Evolutionary conservation across 2,329 filamentous ascomycete genomes (phyloP), one percentile per base, ranked within the genome.

Genomic region (Sphaerulina vaccinii): DNA sequence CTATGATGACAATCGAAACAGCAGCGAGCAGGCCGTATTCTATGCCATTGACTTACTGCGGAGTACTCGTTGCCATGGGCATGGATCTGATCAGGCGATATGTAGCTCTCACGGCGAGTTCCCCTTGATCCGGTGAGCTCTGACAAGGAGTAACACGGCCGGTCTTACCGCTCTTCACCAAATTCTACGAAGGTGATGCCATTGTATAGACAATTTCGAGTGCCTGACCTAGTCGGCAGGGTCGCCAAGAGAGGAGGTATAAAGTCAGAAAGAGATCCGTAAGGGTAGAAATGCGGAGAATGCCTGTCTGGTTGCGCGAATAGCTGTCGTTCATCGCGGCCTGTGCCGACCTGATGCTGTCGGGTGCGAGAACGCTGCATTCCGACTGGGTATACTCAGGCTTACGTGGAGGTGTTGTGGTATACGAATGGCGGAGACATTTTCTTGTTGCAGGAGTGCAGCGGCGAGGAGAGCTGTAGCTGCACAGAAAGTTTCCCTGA

Each of bases 281-380:
- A 35, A 35, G 39, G 32, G n/a, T n/a, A 37, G 45, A 40, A 53
- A 41, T 53, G 51, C 51, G 51, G 51, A 53, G 51, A 53, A 53
- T 53, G 51, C 51, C 51, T 53, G 51, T 19, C 35, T n/a, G 29
- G 32, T n/a, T 27, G 33, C 44, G 38, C 32, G 19, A 33, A 38
- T 38, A 16, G 15, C 18, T 16, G 9, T 19, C 23, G 11, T 32
- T 15, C 21, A 47, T 39, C n/a, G 13, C 35, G 29, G 32, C 19
- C 8, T 29, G 18, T 19, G 35, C 35, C 33, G 21, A n/a, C n/a
- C n/a, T n/a, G n/a, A n/a, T n/a, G n/a, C n/a, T n/a, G n/a, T n/a
- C n/a, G n/a, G n/a, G n/a, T n/a, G n/a, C n/a, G n/a, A n/a, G n/a
- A n/a, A n/a, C n/a, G n/a, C n/a, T n/a, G n/a, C n/a, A n/a, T n/a